These are phyloP conservation scores for Stevia rebaudiana DNA, from an alignment of 140 eudicot species.

Conservation along the genomic window DNA sequence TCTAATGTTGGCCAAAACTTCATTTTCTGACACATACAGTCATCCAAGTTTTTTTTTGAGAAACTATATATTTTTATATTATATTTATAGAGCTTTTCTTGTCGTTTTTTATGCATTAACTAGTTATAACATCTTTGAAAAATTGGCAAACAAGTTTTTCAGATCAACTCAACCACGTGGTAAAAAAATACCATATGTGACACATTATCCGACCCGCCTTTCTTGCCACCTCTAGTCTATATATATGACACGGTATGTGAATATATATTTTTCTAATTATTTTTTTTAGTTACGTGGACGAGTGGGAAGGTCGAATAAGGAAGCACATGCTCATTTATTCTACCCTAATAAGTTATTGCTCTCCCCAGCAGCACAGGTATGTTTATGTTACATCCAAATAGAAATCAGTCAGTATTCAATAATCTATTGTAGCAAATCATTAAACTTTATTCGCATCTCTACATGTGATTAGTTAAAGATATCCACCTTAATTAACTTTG, in stretches of 20 bases:
- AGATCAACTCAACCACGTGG: not conserved
- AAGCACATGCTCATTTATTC: conserved; percentile 85
- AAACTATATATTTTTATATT: not conserved
- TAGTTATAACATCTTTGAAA: not conserved
- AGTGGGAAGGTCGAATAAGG: conserved; percentile 95
- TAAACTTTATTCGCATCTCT: not conserved
- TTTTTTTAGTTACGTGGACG: conserved; percentile 73
- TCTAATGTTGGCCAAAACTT: not conserved
- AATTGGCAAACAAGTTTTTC: not conserved
- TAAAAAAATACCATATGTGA: not conserved
- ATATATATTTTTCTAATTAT: conserved; percentile 8
- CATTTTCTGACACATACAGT: not conserved
- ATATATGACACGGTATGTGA: conserved; percentile 1
- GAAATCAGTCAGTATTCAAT: not conserved
- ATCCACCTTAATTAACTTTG: not conserved
- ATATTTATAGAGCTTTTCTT: not conserved
- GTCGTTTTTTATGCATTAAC: not conserved
- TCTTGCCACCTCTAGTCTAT: not conserved
- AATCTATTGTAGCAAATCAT: not conserved
- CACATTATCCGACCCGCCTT: not conserved
- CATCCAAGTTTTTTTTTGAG: not conserved
- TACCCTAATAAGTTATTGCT: conserved; percentile 83
- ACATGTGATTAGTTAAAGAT: not conserved
- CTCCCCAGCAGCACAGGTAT: conserved; percentile 80
- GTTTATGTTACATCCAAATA: not conserved